A percentile compares a stretch with the other conserved stretches of the same genome.
phyloP scores from a whole-genome alignment of 768 basidiomycete genomes.

The Leccinum pellstonianum region DNA sequence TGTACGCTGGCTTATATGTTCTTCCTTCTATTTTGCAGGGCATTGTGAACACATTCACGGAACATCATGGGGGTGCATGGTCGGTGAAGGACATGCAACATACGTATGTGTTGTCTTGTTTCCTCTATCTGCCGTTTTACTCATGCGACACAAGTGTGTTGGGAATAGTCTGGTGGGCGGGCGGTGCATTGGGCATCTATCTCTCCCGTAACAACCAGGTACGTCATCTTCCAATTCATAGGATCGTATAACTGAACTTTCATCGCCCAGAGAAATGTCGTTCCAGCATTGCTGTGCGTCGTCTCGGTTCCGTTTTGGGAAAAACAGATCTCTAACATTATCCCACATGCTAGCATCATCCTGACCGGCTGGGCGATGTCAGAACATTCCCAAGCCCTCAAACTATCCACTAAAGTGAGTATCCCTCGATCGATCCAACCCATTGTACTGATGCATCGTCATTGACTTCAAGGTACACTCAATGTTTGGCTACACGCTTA shows the following conservation, averaged over 20 bases:
- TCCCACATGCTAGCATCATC: constrained; percentile 54
- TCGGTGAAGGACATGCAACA: constrained; percentile 95
- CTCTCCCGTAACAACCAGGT: constrained; percentile 78
- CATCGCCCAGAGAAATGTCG: constrained; percentile 59
- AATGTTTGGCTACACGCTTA: constrained; percentile 82
- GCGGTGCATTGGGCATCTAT: constrained; percentile 85
- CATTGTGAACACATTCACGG: constrained; percentile 88
- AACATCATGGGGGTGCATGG: constrained; percentile 81
- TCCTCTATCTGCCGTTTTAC: background rate
- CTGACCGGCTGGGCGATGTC: constrained; percentile 96
- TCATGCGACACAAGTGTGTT: constrained; percentile 48
- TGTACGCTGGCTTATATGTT: background rate
- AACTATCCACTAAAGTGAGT: constrained; percentile 76
- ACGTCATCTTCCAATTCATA: constrained; percentile 15
- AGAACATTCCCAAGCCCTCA: constrained; percentile 80
- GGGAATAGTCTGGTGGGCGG: constrained; percentile 70
- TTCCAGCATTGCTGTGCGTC: constrained; percentile 79
- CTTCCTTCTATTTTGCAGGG: constrained; percentile 8
- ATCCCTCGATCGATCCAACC: background rate
- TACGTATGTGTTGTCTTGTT: constrained; percentile 53
- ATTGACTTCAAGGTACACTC: constrained; percentile 60
- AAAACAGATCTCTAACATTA: background rate
- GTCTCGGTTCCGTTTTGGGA: background rate
- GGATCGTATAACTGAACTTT: background rate
- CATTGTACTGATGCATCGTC: background rate